Percentiles rank a stretch among this genome's conserved stretches.
These are phyloP conservation scores for Chenopodium berlandieri DNA, from an alignment of 148 eudicot species.

Conservation along the genomic window DNA sequence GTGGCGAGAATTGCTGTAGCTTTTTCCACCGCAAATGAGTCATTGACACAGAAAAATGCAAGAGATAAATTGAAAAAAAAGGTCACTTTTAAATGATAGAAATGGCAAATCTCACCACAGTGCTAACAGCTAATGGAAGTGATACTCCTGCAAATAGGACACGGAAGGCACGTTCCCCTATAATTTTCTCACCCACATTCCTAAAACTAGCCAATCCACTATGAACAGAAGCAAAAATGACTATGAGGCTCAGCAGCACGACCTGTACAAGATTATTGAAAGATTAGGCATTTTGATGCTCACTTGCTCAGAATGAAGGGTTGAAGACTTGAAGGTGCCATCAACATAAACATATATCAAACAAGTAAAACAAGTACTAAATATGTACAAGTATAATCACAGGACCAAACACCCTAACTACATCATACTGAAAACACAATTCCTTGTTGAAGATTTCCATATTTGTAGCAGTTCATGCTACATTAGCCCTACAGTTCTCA, in stretches of 20 bases:
- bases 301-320: not conserved
- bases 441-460: not conserved
- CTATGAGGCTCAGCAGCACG: constrained; percentile 67
- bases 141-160: constrained; percentile 91
- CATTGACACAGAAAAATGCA: not conserved
- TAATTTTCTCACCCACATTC: constrained; percentile 74
- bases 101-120: constrained; percentile 63
- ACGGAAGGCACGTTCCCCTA: constrained; percentile 95
- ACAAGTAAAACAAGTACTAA: not conserved
- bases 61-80: not conserved
- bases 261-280: constrained; percentile 49
- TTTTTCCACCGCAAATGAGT: not conserved
- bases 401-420: not conserved
- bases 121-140: constrained; percentile 91
- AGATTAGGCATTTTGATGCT: constrained; percentile 6
- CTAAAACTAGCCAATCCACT: constrained; percentile 96
- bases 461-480: not conserved
- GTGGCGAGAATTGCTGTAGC: not conserved
- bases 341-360: not conserved
- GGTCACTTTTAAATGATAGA: not conserved
- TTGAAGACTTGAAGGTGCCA: not conserved
- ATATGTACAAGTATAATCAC: not conserved
- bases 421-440: not conserved
- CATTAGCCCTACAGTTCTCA: not conserved
- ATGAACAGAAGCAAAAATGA: constrained; percentile 83